phyloP scores from a whole-genome alignment of 2,329 filamentous ascomycete genomes.

The Alternaria sp. region DNA sequence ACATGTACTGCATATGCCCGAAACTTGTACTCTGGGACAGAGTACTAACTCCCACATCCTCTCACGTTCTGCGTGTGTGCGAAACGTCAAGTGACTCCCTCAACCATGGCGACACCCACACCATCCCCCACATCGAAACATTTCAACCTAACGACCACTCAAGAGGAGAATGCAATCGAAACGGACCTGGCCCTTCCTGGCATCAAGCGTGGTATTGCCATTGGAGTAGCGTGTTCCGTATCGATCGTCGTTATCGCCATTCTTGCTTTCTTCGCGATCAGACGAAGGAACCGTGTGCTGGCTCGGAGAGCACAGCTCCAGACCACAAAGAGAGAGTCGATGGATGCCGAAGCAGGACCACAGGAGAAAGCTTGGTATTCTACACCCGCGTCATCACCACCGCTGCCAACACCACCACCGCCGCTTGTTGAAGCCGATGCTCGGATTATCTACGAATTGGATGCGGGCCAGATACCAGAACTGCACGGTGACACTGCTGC shows the following conservation, averaged over 20 bases:
- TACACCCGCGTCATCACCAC: background rate
- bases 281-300: conserved; percentile 22
- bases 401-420: background rate
- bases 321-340: conserved; percentile 1
- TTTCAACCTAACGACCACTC: background rate
- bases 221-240: conserved; percentile 33
- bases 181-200: conserved; percentile 26
- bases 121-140: background rate
- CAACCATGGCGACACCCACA: conserved; percentile 7
- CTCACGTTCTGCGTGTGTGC: background rate
- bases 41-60: background rate
- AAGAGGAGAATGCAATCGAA: conserved; percentile 2
- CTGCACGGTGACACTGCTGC: conserved; percentile 21
- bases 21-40: conserved; percentile 6
- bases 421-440: conserved; percentile 31
- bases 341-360: conserved; percentile 13
- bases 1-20: conserved; percentile 3
- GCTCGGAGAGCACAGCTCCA: conserved; percentile 1
- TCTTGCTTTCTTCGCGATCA: conserved; percentile 28
- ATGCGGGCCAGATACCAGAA: conserved; percentile 27
- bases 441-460: conserved; percentile 28
- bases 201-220: conserved; percentile 39
- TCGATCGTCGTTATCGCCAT: conserved; percentile 29
- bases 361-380: conserved; percentile 21
- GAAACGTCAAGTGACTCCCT: background rate